phyloP scores from a whole-genome alignment of 805 yeast species.

The Ogataea populi-albae region DNA sequence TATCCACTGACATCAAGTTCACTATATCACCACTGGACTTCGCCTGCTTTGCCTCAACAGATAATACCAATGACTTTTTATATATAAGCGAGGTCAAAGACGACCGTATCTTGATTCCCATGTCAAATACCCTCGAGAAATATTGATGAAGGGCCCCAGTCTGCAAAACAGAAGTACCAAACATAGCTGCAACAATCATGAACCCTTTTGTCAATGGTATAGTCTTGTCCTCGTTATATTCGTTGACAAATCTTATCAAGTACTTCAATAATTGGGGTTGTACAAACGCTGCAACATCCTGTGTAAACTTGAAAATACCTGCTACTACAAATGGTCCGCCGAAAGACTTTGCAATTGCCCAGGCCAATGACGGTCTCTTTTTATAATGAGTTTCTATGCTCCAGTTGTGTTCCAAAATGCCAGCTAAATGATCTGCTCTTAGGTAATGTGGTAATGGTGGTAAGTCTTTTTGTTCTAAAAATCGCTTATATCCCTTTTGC shows the following conservation, averaged over 20 bases:
- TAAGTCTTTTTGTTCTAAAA: slow-evolving; percentile 54
- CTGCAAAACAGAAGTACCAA: slow-evolving; percentile 70
- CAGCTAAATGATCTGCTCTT: slow-evolving; percentile 51
- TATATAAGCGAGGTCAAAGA: slow-evolving; percentile 66
- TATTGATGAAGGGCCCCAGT: slow-evolving; percentile 77
- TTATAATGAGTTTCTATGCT: slow-evolving; percentile 40
- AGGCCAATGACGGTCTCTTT: slow-evolving; percentile 28
- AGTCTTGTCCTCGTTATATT: slow-evolving; percentile 42
- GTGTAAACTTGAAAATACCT: slow-evolving; percentile 66
- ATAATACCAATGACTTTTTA: slow-evolving; percentile 62
- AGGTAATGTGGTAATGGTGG: slow-evolving; percentile 74
- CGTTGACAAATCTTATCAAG: slow-evolving; percentile 60
- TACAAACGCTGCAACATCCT: slow-evolving; percentile 78
- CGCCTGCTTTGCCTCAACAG: slow-evolving; percentile 67
- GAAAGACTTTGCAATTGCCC: slow-evolving; percentile 65
- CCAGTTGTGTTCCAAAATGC: slow-evolving; percentile 60
- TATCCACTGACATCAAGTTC: slow-evolving; percentile 90
- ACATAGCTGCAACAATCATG: slow-evolving; percentile 74
- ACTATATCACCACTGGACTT: slow-evolving; percentile 91
- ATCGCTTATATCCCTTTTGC: slow-evolving; percentile 48
- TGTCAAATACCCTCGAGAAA: slow-evolving; percentile 68
- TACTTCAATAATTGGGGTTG: slow-evolving; percentile 80
- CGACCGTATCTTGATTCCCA: slow-evolving; percentile 74
- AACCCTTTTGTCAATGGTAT: slow-evolving; percentile 71
- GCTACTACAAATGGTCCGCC: slow-evolving; percentile 70